Evolutionary conservation across 2,329 filamentous ascomycete genomes (phyloP).

Genomic region (Hymenotorrendiella dingleyae): DNA sequence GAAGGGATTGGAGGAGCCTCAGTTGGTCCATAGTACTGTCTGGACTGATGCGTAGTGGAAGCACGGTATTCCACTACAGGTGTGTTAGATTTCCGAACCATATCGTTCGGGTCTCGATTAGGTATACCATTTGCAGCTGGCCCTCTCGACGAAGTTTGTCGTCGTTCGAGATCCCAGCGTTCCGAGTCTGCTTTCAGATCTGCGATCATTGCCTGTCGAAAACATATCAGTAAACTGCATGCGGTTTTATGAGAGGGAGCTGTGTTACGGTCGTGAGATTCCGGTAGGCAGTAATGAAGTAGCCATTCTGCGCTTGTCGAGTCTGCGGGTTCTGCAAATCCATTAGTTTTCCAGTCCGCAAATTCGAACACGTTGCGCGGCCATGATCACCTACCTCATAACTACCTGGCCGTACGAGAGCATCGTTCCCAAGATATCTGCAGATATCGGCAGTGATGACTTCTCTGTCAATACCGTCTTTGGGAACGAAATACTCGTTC

Average conservation of each 20-base stretch:
- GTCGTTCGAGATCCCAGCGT: slow-evolving; percentile 39
- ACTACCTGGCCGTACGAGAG: slow-evolving; percentile 67
- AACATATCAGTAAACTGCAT: slow-evolving; percentile 14
- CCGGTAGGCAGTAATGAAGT: slow-evolving; percentile 73
- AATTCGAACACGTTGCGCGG: background rate
- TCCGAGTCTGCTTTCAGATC: slow-evolving; percentile 47
- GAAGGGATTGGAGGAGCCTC: slow-evolving; percentile 16
- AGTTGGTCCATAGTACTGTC: slow-evolving; percentile 32
- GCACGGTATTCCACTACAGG: slow-evolving; percentile 31
- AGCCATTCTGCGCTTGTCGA: slow-evolving; percentile 60
- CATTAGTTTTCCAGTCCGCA: slow-evolving; percentile 4
- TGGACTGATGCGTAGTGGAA: slow-evolving; percentile 31
- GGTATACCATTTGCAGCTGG: slow-evolving; percentile 31
- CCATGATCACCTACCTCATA: slow-evolving; percentile 55
- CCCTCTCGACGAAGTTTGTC: slow-evolving; percentile 25
- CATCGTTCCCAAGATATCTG: slow-evolving; percentile 78
- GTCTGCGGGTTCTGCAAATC: slow-evolving; percentile 44
- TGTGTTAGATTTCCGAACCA: slow-evolving; percentile 32
- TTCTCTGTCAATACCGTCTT: slow-evolving; percentile 76
- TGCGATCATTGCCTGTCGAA: slow-evolving; percentile 45
- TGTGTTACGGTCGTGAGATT: slow-evolving; percentile 65
- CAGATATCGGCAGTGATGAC: slow-evolving; percentile 82
- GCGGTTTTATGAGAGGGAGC: slow-evolving; percentile 16
- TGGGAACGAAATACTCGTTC: slow-evolving; percentile 76
- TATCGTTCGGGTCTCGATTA: slow-evolving; percentile 26